phyloP scores from a whole-genome alignment of 495 filamentous ascomycete genomes.

The Pseudevernia furfuracea region DNA sequence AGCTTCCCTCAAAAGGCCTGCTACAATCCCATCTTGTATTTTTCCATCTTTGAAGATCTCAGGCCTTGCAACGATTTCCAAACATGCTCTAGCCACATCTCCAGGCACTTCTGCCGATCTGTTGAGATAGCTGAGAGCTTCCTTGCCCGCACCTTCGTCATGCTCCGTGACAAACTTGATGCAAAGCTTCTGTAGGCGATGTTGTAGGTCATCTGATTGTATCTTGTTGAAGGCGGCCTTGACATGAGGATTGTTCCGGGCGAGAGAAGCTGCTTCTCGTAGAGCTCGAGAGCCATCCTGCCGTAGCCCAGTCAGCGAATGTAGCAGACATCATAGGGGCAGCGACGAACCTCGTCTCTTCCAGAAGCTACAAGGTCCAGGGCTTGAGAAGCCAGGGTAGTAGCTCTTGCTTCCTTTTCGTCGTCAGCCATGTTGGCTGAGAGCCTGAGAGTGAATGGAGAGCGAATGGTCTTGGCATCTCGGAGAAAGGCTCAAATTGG shows the following conservation, averaged over 20 bases:
- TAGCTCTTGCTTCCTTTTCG: slow-evolving; percentile 44
- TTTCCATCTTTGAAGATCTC: slow-evolving; percentile 34
- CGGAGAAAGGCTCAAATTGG: background rate
- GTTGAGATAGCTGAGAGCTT: slow-evolving; percentile 48
- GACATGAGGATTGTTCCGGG: slow-evolving; percentile 47
- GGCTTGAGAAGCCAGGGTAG: slow-evolving; percentile 43
- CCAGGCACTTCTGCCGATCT: slow-evolving; percentile 45
- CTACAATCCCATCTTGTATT: slow-evolving; percentile 51
- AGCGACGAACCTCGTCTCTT: slow-evolving; percentile 40
- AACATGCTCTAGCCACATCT: slow-evolving; percentile 46
- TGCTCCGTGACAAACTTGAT: slow-evolving; percentile 43
- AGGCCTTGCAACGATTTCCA: slow-evolving; percentile 46
- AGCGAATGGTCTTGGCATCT: background rate
- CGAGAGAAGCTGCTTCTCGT: slow-evolving; percentile 55
- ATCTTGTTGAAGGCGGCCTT: slow-evolving; percentile 47
- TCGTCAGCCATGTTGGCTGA: slow-evolving; percentile 37
- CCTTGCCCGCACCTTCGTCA: slow-evolving; percentile 50
- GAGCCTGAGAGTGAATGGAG: too few species aligned
- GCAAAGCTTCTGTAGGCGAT: slow-evolving; percentile 47
- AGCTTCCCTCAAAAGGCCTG: slow-evolving; percentile 50
- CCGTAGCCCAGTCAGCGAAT: slow-evolving; percentile 16
- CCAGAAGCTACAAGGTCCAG: slow-evolving; percentile 44
- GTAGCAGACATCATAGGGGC: slow-evolving; percentile 17
- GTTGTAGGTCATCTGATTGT: slow-evolving; percentile 40
- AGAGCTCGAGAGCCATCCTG: slow-evolving; percentile 53